A percentile compares a stretch with the other conserved stretches of the same genome.
phyloP scores from a whole-genome alignment of 352 stramenopile genomes.

The Achlya hypogyna region DNA sequence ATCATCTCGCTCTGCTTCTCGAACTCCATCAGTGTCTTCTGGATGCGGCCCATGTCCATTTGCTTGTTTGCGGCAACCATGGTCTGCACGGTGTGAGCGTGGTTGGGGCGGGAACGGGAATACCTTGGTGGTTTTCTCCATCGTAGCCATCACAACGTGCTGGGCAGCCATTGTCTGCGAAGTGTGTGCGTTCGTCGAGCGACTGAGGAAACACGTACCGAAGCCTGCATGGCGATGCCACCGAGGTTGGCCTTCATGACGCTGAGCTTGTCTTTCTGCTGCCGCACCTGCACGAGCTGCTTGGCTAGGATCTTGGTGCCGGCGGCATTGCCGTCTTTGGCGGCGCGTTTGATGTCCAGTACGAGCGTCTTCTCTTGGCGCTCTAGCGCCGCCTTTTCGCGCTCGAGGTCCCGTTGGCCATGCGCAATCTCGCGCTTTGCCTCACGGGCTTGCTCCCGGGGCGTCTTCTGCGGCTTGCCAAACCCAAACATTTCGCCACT shows the following conservation, averaged over 20 bases:
- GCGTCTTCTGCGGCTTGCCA: constrained; percentile 10
- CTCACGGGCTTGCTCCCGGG: constrained; percentile 3
- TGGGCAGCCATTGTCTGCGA: constrained; percentile 35
- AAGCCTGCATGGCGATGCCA: constrained; percentile 38
- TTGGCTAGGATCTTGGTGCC: constrained; percentile 40
- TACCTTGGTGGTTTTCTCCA: constrained; percentile 30
- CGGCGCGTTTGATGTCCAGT: constrained; percentile 47
- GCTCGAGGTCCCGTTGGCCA: constrained; percentile 39
- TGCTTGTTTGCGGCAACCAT: constrained; percentile 36
- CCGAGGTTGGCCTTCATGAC: constrained; percentile 38
- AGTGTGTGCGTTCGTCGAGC: not conserved
- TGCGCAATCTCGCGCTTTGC: constrained; percentile 12
- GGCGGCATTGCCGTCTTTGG: constrained; percentile 28
- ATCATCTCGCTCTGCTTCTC: constrained; percentile 44
- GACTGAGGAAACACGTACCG: not conserved
- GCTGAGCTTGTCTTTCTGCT: constrained; percentile 41
- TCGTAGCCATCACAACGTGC: constrained; percentile 29
- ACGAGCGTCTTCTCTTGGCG: constrained; percentile 39
- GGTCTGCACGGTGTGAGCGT: constrained; percentile 12
- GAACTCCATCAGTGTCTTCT: constrained; percentile 46
- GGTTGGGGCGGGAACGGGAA: not conserved
- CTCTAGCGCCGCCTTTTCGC: constrained; percentile 40
- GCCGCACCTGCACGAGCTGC: constrained; percentile 44
- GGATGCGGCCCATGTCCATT: constrained; percentile 43
- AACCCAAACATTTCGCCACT: constrained; percentile 10